Evolutionary conservation across 2,329 filamentous ascomycete species (phyloP).

Genomic region (Exophiala calicioides): DNA sequence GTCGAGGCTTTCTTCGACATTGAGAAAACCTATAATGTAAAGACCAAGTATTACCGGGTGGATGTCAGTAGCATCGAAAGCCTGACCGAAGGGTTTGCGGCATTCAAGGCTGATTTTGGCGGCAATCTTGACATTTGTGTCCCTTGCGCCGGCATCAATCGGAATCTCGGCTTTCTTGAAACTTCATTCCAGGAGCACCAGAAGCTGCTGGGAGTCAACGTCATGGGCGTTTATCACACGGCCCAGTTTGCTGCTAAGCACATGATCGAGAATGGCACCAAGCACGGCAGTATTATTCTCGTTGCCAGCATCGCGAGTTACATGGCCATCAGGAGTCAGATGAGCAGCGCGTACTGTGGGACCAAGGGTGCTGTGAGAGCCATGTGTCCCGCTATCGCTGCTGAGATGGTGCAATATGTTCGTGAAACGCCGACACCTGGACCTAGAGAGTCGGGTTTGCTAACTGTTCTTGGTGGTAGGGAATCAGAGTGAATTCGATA

Average conservation of each 20-base stretch:
- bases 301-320: conserved; percentile 57
- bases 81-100: conserved; percentile 36
- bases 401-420: conserved; percentile 44
- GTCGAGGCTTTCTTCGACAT: conserved; percentile 44
- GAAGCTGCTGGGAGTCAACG: conserved; percentile 47
- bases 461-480: conserved; percentile 6
- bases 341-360: conserved; percentile 51
- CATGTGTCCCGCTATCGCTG: conserved; percentile 52
- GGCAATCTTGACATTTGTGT: conserved; percentile 48
- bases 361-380: conserved; percentile 51
- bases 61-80: conserved; percentile 42
- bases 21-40: conserved; percentile 44
- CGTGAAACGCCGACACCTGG: conserved; percentile 7
- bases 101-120: conserved; percentile 39
- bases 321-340: conserved; percentile 53
- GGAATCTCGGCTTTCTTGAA: conserved; percentile 48
- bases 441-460: too few species aligned
- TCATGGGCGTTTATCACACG: conserved; percentile 48
- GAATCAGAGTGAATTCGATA: conserved; percentile 47
- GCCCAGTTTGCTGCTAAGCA: conserved; percentile 53
- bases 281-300: conserved; percentile 55
- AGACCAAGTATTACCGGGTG: conserved; percentile 46
- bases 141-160: conserved; percentile 50
- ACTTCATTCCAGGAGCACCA: conserved; percentile 47
- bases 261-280: conserved; percentile 55